These are phyloP conservation scores for Castanospermum australe DNA, from an alignment of 306 rosid species.

Conservation along the genomic window DNA sequence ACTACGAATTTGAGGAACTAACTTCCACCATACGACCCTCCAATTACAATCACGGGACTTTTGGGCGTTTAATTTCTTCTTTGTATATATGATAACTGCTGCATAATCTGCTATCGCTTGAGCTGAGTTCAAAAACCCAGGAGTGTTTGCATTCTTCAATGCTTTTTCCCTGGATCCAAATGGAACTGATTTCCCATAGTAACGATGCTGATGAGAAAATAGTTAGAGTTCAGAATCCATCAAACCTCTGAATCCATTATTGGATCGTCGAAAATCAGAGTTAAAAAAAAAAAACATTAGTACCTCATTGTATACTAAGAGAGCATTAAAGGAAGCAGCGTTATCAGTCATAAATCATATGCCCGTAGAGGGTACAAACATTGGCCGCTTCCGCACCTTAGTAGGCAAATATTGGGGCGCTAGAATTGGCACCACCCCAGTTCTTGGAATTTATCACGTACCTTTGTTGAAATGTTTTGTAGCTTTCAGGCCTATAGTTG, in stretches of 20 bases:
- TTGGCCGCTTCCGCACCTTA: constrained; percentile 54
- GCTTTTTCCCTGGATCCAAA: constrained; percentile 58
- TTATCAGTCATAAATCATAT: constrained; percentile 57
- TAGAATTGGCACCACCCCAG: constrained; percentile 55
- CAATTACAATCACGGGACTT: constrained; percentile 63
- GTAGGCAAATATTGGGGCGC: constrained; percentile 61
- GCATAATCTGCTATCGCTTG: constrained; percentile 76
- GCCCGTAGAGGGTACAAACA: constrained; percentile 18
- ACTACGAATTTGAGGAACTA: background rate
- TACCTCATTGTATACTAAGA: constrained; percentile 58
- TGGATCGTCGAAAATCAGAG: background rate
- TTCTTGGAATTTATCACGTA: constrained; percentile 55
- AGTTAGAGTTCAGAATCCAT: background rate
- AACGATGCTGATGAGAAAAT: constrained; percentile 50
- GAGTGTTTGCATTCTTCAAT: constrained; percentile 42
- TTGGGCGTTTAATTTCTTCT: constrained; percentile 37
- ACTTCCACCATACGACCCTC: constrained; percentile 84
- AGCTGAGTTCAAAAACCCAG: constrained; percentile 67
- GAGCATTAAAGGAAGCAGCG: constrained; percentile 54
- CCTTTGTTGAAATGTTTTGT: constrained; percentile 52
- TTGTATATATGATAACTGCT: constrained; percentile 42
- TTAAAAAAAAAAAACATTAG: no score
- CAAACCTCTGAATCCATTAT: background rate
- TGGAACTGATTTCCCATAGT: constrained; percentile 64
- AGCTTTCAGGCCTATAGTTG: constrained; percentile 61